These are phyloP conservation scores for Lichenothelia convexa DNA, from an alignment of 495 filamentous ascomycete species.

Conservation along the genomic window DNA sequence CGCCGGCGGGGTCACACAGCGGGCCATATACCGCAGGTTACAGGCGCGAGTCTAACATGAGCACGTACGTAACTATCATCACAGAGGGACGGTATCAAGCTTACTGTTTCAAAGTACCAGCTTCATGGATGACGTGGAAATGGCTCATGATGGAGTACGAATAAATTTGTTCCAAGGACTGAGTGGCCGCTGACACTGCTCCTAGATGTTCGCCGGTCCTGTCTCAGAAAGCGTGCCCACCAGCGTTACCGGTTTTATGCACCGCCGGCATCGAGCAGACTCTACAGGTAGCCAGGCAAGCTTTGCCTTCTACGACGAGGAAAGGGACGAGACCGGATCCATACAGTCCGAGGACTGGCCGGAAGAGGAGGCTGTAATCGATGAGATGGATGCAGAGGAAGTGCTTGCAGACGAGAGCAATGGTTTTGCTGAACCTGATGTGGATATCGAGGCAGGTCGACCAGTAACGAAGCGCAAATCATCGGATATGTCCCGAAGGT, in stretches of 20 bases:
- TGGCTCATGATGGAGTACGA: slow-evolving; percentile 86
- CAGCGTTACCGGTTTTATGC: slow-evolving; percentile 70
- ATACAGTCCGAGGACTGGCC: slow-evolving; percentile 30
- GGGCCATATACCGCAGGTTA: slow-evolving; percentile 3
- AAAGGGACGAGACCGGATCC: slow-evolving; percentile 12
- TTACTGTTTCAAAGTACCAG: slow-evolving; percentile 30
- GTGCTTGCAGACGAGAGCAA: slow-evolving; percentile 17
- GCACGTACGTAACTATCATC: slow-evolving; percentile 31
- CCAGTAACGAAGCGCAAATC: slow-evolving; percentile 31
- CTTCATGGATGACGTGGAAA: slow-evolving; percentile 90
- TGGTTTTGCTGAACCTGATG: slow-evolving; percentile 20
- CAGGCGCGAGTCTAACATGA: slow-evolving; percentile 55
- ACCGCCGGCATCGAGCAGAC: slow-evolving; percentile 54
- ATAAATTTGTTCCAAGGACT: slow-evolving; percentile 6
- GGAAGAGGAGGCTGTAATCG: slow-evolving; percentile 32
- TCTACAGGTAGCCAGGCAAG: slow-evolving; percentile 79
- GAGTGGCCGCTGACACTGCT: slow-evolving; percentile 2
- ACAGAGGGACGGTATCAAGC: neutral
- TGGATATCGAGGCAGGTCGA: slow-evolving; percentile 19
- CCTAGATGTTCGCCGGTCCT: slow-evolving; percentile 76
- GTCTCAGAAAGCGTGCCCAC: slow-evolving; percentile 90
- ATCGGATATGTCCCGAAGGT: slow-evolving; percentile 31
- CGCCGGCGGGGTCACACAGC: neutral
- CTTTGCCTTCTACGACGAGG: slow-evolving; percentile 65
- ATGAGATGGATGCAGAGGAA: slow-evolving; percentile 34